These are phyloP conservation scores for Pseudoneurospora amorphoporcata DNA, from an alignment of 495 filamentous ascomycete species.

Conservation along the genomic window DNA sequence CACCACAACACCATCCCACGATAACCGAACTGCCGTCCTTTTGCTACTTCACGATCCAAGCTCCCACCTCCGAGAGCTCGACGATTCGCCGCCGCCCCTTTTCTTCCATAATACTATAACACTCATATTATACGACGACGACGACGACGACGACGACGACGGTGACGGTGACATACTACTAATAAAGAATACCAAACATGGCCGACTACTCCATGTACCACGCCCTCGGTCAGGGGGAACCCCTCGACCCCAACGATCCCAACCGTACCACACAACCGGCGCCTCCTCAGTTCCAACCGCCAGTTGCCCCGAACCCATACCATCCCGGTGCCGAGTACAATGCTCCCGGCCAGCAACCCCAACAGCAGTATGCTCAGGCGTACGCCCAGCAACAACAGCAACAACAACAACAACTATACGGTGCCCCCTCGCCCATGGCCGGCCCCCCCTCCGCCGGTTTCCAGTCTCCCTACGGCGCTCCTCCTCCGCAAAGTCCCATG, in stretches of 20 bases:
- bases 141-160: not conserved
- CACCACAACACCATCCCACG: not conserved
- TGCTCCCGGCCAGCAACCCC: conserved; percentile 12
- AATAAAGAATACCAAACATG: conserved; percentile 35
- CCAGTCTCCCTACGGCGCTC: not conserved
- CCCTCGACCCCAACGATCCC: conserved; percentile 51
- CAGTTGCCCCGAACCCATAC: conserved; percentile 42
- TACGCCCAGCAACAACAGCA: conserved; percentile 6
- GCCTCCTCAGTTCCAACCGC: conserved; percentile 46
- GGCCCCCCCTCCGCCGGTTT: conserved; percentile 21
- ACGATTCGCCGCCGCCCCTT: not conserved
- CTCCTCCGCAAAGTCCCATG: conserved; percentile 2
- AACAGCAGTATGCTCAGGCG: conserved; percentile 25
- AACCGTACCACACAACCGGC: conserved; percentile 46
- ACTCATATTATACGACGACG: not conserved
- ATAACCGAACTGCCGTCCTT: not conserved
- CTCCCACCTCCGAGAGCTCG: not conserved
- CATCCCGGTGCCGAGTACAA: conserved; percentile 48
- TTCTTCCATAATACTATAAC: not conserved
- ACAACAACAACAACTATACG: conserved; percentile 11
- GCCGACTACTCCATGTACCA: conserved; percentile 72
- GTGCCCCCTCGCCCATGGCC: conserved; percentile 26
- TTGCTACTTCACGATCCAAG: not conserved
- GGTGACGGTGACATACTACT: not conserved
- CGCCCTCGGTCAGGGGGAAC: conserved; percentile 53